phyloP scores from a whole-genome alignment of 139 green algal species.

The Micractinium conductrix region DNA sequence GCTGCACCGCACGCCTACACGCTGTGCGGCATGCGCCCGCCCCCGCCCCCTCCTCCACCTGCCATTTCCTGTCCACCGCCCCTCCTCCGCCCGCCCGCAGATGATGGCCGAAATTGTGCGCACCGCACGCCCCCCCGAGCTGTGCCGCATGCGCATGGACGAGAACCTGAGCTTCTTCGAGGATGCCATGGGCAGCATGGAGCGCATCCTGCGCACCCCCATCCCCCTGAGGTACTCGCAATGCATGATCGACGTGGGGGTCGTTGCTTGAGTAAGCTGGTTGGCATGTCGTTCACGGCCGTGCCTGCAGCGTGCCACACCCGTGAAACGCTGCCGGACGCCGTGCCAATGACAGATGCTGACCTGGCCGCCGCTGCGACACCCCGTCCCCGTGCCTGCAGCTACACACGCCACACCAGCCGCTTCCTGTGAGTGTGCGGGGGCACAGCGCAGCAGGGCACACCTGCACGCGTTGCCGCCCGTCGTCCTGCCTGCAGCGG shows the following conservation, averaged over 20 bases:
- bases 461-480: too few species aligned
- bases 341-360: neutral
- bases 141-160: conserved; percentile 51
- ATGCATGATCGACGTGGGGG: neutral
- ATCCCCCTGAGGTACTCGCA: conserved; percentile 63
- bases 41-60: too few species aligned
- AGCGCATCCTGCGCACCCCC: conserved; percentile 82
- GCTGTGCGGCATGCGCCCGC: too few species aligned
- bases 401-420: conserved; percentile 68
- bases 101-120: conserved; percentile 15
- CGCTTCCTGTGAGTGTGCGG: conserved; percentile 76
- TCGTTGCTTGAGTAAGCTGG: neutral
- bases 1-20: too few species aligned
- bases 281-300: neutral
- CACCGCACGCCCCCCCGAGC: conserved; percentile 4
- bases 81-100: conserved; percentile 7
- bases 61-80: too few species aligned
- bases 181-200: conserved; percentile 71
- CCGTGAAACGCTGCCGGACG: too few species aligned
- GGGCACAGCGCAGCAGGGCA: too few species aligned
- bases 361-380: neutral
- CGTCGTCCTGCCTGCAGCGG: too few species aligned
- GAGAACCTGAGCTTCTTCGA: conserved; percentile 76
- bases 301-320: neutral
- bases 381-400: neutral